phyloP scores from a whole-genome alignment of 176 grass and related monocot species.

The Oryza glumipatula region DNA sequence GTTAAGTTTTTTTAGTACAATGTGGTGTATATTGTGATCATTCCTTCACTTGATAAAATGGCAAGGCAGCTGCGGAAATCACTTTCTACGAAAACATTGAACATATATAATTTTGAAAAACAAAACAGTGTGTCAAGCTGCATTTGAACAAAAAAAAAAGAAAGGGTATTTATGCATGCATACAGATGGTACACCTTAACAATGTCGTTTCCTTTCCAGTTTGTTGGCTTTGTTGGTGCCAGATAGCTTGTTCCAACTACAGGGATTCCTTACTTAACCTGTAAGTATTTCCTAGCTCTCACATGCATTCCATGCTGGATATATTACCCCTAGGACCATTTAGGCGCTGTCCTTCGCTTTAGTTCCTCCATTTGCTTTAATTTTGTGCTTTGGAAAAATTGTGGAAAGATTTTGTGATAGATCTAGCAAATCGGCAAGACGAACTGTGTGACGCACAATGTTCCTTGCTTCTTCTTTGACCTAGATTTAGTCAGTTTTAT shows the following conservation, averaged over 20 bases:
- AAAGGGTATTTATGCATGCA: background rate
- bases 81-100: background rate
- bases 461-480: background rate
- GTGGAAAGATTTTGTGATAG: slow-evolving; percentile 19
- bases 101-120: background rate
- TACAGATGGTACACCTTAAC: background rate
- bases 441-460: background rate
- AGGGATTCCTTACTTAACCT: slow-evolving; percentile 46
- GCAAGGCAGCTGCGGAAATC: background rate
- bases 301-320: slow-evolving; percentile 6
- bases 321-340: slow-evolving; percentile 18
- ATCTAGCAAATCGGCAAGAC: slow-evolving; percentile 24
- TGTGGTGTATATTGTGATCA: background rate
- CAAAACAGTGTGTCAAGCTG: background rate
- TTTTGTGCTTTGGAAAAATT: slow-evolving; percentile 29
- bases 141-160: background rate
- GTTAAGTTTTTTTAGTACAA: background rate
- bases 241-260: slow-evolving; percentile 21
- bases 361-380: slow-evolving; percentile 13
- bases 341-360: slow-evolving; percentile 34
- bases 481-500: slow-evolving; percentile 11
- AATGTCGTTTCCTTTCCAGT: background rate
- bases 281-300: slow-evolving; percentile 27
- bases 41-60: background rate
- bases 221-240: slow-evolving; percentile 6